Conservation (phyloP, 768 basidiomycete genomes). For the Clavulina sp. region DNA sequence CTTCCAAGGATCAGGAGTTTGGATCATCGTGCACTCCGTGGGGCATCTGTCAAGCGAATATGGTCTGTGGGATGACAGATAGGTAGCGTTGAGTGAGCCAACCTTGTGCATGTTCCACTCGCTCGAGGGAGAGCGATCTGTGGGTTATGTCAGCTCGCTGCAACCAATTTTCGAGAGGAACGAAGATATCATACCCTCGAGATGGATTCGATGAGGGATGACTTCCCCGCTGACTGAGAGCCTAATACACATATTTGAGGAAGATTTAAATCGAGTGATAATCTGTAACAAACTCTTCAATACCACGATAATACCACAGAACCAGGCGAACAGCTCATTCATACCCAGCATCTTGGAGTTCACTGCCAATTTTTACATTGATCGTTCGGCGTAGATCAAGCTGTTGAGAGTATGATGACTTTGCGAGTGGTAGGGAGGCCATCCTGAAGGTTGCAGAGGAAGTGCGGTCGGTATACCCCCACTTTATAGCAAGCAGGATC, state of each 20-base stretch:
- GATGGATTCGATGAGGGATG: constrained; percentile 60
- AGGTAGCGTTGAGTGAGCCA: constrained; percentile 1
- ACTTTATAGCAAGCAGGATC: no score
- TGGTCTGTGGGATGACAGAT: not conserved
- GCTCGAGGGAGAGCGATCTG: constrained; percentile 52
- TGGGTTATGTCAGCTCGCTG: not conserved
- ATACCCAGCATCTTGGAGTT: no score
- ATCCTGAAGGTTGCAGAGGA: no score
- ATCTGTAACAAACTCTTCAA: no score
- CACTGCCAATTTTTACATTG: no score
- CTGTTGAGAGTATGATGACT: no score
- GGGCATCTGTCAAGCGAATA: constrained; percentile 19
- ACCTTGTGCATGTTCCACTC: constrained; percentile 64
- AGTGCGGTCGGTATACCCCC: no score
- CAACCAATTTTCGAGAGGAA: not conserved
- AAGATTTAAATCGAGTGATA: constrained; percentile 57
- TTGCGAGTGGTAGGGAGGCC: no score
- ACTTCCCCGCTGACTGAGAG: constrained; percentile 57
- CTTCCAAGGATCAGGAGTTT: constrained; percentile 14
- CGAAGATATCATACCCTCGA: constrained; percentile 26
- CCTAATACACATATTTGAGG: constrained; percentile 62
- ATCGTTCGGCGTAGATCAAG: no score
- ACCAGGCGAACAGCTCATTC: no score
- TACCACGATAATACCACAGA: no score
- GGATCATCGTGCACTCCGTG: constrained; percentile 21